phyloP scores from a whole-genome alignment of 495 filamentous ascomycete genomes.

The Tuber calosporum region DNA sequence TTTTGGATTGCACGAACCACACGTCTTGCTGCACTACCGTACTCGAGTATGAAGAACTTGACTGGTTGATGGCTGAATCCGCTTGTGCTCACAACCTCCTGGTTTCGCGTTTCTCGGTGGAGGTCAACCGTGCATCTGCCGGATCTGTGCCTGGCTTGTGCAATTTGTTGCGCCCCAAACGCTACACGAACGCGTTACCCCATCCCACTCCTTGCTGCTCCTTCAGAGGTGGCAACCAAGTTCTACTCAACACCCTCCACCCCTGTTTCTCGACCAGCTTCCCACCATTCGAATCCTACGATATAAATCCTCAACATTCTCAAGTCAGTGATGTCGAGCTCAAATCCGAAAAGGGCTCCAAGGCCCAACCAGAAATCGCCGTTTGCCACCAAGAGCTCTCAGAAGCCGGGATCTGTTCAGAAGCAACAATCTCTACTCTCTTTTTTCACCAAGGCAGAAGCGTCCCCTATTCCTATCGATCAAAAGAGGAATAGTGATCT shows the following conservation, averaged over 20 bases:
- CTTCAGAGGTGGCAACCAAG: background rate
- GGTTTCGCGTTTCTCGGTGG: too few species aligned
- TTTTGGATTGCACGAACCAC: too few species aligned
- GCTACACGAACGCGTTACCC: background rate
- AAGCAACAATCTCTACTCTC: constrained; percentile 35
- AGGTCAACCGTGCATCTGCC: too few species aligned
- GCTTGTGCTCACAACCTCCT: too few species aligned
- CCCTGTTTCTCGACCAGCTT: background rate
- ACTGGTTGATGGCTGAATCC: too few species aligned
- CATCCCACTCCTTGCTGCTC: background rate
- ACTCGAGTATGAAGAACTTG: too few species aligned
- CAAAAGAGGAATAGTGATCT: background rate
- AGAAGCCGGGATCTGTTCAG: constrained; percentile 18
- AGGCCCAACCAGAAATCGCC: background rate
- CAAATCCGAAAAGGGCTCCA: background rate
- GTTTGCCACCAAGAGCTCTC: constrained; percentile 7
- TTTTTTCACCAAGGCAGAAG: constrained; percentile 30
- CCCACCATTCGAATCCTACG: background rate
- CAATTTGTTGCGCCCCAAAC: background rate
- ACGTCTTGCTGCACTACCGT: too few species aligned
- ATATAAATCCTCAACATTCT: background rate
- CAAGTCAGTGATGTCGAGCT: background rate
- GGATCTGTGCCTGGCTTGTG: too few species aligned
- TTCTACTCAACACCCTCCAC: background rate
- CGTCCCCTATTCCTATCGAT: background rate